Conservation (phyloP, 352 stramenopile genomes). For the Pelagophyceae sp. region DNA sequence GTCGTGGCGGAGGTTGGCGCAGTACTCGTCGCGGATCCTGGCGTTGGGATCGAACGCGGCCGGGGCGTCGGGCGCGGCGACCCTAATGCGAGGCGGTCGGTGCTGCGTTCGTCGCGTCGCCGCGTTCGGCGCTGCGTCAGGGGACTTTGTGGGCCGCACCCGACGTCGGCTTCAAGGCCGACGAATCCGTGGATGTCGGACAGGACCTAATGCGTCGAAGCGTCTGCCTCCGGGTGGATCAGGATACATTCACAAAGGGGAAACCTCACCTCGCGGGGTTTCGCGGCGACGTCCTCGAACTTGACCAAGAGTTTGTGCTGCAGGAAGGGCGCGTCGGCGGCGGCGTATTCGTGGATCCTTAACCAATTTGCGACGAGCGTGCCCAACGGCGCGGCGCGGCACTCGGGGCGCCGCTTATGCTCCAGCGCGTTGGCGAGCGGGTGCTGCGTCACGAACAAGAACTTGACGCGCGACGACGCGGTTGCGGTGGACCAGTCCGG, state of each 20-base stretch:
- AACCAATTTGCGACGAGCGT: slow-evolving; percentile 5
- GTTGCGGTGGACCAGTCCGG: too few species aligned
- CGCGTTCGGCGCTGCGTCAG: too few species aligned
- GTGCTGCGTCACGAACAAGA: slow-evolving; percentile 6
- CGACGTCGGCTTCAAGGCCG: neutral
- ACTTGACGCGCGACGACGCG: neutral
- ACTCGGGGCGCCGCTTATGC: neutral
- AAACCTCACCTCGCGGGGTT: too few species aligned
- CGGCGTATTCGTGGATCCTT: neutral
- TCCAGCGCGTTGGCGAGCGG: neutral
- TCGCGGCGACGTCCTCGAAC: slow-evolving; percentile 5
- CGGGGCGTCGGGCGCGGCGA: too few species aligned
- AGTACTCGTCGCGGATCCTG: too few species aligned
- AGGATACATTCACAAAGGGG: neutral
- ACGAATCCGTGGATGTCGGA: neutral
- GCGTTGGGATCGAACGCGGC: too few species aligned
- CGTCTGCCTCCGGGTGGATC: neutral
- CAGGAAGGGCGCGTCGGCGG: neutral
- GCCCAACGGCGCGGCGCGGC: neutral
- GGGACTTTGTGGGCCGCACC: too few species aligned
- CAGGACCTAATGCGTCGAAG: neutral
- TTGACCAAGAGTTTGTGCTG: neutral
- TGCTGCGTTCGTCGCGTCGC: too few species aligned
- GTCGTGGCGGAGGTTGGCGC: too few species aligned
- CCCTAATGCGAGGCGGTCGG: too few species aligned